Evolutionary conservation across 2,329 filamentous ascomycete species (phyloP).

Genomic region (Stachybotrys elegans): DNA sequence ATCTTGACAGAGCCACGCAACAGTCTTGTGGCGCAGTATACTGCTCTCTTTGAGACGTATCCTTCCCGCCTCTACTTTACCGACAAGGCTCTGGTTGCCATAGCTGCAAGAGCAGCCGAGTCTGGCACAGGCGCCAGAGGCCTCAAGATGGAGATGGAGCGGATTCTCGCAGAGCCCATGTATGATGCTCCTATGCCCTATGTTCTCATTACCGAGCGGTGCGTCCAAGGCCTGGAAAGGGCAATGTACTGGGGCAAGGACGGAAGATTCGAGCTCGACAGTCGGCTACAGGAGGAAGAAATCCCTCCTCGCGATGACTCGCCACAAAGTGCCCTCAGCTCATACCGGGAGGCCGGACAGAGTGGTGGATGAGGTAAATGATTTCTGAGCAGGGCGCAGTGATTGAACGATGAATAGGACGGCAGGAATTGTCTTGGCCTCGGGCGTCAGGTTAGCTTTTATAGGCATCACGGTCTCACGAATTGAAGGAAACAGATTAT

Average conservation of each 20-base stretch:
- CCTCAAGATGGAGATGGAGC: constrained; percentile 75
- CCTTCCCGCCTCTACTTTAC: constrained; percentile 83
- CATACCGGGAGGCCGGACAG: constrained; percentile 40
- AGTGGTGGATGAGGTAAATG: constrained; percentile 39
- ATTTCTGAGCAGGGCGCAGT: no score
- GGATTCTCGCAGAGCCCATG: constrained; percentile 73
- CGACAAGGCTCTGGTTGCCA: constrained; percentile 69
- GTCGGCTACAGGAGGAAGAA: constrained; percentile 62
- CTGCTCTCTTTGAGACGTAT: constrained; percentile 74
- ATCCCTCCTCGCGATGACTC: constrained; percentile 13
- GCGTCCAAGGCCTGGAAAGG: constrained; percentile 58
- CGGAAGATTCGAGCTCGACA: constrained; percentile 63
- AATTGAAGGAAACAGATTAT: constrained; percentile 21
- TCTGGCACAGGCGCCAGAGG: constrained; percentile 72
- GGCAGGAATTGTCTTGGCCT: no score
- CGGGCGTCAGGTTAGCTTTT: no score
- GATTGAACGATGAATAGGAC: no score
- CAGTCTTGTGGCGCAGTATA: constrained; percentile 82
- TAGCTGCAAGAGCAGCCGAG: constrained; percentile 62
- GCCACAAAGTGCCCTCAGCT: constrained; percentile 28
- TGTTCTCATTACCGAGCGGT: constrained; percentile 67
- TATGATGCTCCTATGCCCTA: constrained; percentile 75
- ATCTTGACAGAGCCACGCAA: constrained; percentile 92
- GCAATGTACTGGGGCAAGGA: constrained; percentile 64
- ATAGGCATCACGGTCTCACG: no score